Evolutionary conservation across 2,329 filamentous ascomycete species (phyloP), one percentile per base, ranked within the genome.

Genomic region (Dendrostoma leiphaemia): DNA sequence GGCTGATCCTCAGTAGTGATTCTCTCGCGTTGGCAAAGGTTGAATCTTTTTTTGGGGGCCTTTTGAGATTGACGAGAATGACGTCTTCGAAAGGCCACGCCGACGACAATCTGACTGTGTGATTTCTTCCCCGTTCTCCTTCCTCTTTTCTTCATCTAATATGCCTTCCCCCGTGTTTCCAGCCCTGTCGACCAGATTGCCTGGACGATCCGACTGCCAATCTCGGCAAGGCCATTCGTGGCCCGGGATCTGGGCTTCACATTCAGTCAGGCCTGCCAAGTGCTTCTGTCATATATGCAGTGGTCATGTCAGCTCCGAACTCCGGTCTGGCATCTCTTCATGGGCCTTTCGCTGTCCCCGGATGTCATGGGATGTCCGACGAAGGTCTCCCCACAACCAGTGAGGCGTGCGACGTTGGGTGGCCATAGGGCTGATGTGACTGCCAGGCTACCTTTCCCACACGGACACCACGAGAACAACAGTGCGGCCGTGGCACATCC

Each of bases 151-250:
- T 37, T 10, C 17, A 21, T 12, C 10, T 12, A 19, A 13, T 8
- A 21, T 7, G 5, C 31, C 19, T 21, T 24, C 31, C 45, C 45
- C 29, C 28, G 23, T 47, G n/a, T 26, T 19, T 35, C 29, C 46
- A 38, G 46, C 34, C 46, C 46, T 48, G 46, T 26, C 46, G 32
- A 48, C 32, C 46, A 47, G 45, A 47, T 47, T 47, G 29, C 45
- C 46, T 48, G 24, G 23, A 23, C 26, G 34, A 21, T 45, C 41
- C 41, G 41, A 17, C 26, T n/a, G 19, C 41, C 24, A 45, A 31
- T 45, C 41, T 45, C 41, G 41, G 41, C 38, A 41, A 41, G 13
- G 23, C 38, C 38, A 26, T n/a, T n/a, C 31, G 10, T 41, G 38
- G 37, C 12, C n/a, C 23, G 21, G 21, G 23, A 15, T 23, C 23